Evolutionary conservation across 106 monocot species (phyloP).

Genomic region (Amphibolis antarctica): DNA sequence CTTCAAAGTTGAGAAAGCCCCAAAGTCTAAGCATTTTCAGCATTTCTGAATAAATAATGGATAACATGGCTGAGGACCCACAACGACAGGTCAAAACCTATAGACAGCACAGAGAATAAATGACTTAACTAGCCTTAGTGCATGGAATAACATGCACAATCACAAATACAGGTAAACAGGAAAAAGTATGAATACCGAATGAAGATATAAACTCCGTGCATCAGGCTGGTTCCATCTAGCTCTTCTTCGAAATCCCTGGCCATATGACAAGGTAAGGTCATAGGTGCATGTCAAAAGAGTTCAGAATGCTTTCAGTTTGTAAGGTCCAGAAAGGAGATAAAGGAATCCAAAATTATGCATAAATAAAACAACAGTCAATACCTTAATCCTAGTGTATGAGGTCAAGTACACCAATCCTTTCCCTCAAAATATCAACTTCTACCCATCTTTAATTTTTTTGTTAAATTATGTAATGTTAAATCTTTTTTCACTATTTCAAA

Average conservation of each 20-base stretch:
- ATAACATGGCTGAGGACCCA: neutral
- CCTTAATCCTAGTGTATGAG: too few relatives aligned
- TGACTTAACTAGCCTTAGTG: too few relatives aligned
- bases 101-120: neutral
- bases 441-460: too few relatives aligned
- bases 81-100: neutral
- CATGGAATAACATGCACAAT: too few relatives aligned
- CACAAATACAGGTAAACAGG: too few relatives aligned
- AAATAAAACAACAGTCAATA: too few relatives aligned
- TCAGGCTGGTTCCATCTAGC: neutral
- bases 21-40: neutral
- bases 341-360: too few relatives aligned
- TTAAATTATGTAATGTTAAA: too few relatives aligned
- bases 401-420: too few relatives aligned
- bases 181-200: neutral
- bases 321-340: too few relatives aligned
- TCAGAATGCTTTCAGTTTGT: neutral
- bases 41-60: slow-evolving; percentile 2
- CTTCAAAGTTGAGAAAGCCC: neutral
- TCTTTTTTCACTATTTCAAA: too few relatives aligned
- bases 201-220: neutral
- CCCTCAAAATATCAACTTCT: too few relatives aligned
- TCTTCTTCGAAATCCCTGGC: neutral
- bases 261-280: neutral
- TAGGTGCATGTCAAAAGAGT: neutral